Evolutionary conservation across 192 early-diverging fungal genomes (phyloP), one percentile per base, ranked within the genome.

Genomic region (Gonapodya sp.): DNA sequence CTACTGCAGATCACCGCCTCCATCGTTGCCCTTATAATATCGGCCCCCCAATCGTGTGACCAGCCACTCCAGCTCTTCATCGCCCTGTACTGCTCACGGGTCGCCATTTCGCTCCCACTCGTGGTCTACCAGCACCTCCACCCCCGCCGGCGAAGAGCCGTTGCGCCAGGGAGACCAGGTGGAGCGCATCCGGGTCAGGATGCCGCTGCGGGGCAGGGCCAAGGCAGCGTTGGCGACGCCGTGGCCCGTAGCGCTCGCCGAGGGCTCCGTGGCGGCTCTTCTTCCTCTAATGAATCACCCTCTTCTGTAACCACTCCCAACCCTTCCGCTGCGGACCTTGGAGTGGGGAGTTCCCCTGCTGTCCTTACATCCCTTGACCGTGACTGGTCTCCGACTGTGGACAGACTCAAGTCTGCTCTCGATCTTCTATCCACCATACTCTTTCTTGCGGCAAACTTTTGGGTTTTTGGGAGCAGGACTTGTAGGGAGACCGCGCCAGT

Each of bases 391-490:
- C 34, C 75, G 8, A 8, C 34, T 33, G 75, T 34, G 75, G 30
- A 34, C 75, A 2, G 92, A 34, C 73, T 90, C 34, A 92, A 91
- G 84, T 88, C 87, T 1, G 79, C 89, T 64, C 84, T 93, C 8
- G 89, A 91, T 78, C 36, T 91, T n/a, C 84, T 89, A 82, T 85
- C 88, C 31, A 86, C 89, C n/a, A 83, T 91, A 18, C 86, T 91
- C 87, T 94, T 93, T 80, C 83, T 94, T 73, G 81, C 89, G 74
- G 93, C 92, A 81, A 94, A 94, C 82, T 91, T 91, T 82, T 89
- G 91, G 80, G 80, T 93, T 35, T 94, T 94, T 82, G 84, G 84
- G 32, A 85, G 84, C 73, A 74, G 80, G 8, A 79, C 74, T 1
- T 92, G 89, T 81, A 82, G 82, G 32, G 0, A 74, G 0, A 83